A percentile compares a stretch with the other conserved stretches of the same genome.
Conservation (phyloP, 768 basidiomycete genomes). For the Podaxis mareebaensis region DNA sequence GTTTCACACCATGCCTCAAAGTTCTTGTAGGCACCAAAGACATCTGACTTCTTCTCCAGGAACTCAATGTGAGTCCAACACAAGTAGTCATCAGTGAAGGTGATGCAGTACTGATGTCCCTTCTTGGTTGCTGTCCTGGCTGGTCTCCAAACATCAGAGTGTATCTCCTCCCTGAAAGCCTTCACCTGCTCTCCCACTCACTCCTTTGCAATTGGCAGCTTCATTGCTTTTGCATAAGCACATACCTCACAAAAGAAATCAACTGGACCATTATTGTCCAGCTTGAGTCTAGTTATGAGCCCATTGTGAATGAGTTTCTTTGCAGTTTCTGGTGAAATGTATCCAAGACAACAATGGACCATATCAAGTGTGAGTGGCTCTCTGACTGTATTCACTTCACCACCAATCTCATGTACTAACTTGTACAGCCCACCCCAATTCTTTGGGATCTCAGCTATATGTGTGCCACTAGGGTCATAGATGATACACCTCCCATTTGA, state of each 20-base stretch:
- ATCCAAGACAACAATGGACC: too few relatives aligned
- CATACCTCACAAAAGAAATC: conserved; percentile 13
- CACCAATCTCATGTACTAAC: too few relatives aligned
- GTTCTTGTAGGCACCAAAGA: conserved; percentile 25
- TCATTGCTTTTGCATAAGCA: conserved; percentile 31
- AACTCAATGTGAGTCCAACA: conserved; percentile 22
- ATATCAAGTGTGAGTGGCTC: too few relatives aligned
- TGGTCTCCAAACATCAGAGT: conserved; percentile 42
- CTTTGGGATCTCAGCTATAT: too few relatives aligned
- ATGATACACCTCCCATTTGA: too few relatives aligned
- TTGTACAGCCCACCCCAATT: too few relatives aligned
- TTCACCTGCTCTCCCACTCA: conserved; percentile 25
- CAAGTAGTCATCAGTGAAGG: conserved; percentile 31
- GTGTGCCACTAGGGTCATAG: too few relatives aligned
- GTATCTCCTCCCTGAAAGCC: conserved; percentile 22
- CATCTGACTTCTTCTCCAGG: conserved; percentile 18
- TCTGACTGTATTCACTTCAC: too few relatives aligned
- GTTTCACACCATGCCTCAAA: conserved; percentile 30
- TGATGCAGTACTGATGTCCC: conserved; percentile 28
- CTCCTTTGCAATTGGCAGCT: conserved; percentile 30
- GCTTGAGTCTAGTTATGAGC: too few relatives aligned
- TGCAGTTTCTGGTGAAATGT: too few relatives aligned
- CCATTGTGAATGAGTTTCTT: too few relatives aligned
- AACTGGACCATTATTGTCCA: not conserved
- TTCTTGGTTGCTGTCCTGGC: conserved; percentile 22